phyloP scores from a whole-genome alignment of 257 asterid genomes.

The Ilex asprella region DNA sequence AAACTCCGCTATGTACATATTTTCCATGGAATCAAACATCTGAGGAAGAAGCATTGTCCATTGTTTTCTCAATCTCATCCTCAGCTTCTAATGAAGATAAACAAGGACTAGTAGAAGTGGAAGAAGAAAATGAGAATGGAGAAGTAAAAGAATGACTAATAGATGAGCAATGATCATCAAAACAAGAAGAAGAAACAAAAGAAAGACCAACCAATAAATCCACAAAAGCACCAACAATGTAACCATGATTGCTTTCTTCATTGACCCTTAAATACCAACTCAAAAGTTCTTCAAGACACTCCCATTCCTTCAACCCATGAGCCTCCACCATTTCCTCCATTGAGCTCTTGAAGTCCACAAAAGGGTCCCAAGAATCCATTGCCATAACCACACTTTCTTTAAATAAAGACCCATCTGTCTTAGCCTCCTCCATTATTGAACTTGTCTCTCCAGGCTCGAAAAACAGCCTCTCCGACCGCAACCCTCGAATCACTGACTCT shows the following conservation, averaged over 20 bases:
- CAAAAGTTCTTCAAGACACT: conserved; percentile 49
- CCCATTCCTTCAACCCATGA: conserved; percentile 44
- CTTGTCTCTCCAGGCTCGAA: background rate
- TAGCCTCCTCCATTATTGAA: background rate
- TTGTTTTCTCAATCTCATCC: conserved; percentile 22
- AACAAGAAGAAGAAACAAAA: conserved; percentile 11
- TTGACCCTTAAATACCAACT: conserved; percentile 50
- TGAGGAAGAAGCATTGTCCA: background rate
- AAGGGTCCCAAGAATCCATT: conserved; percentile 60
- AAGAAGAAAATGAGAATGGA: conserved; percentile 53
- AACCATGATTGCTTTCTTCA: conserved; percentile 41
- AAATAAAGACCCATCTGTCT: background rate
- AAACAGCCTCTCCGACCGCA: background rate
- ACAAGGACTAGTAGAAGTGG: conserved; percentile 29
- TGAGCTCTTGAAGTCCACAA: conserved; percentile 51
- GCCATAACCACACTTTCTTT: conserved; percentile 31
- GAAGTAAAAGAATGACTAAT: conserved; percentile 48
- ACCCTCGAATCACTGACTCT: background rate
- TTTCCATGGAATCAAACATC: no score
- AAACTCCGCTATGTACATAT: no score
- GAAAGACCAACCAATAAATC: conserved; percentile 43
- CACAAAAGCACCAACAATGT: conserved; percentile 64
- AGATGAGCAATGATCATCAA: conserved; percentile 23
- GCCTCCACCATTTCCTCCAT: conserved; percentile 88
- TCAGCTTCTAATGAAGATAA: conserved; percentile 31